Evolutionary conservation across 345 rosid genomes (phyloP), one percentile per base, ranked within the genome.

Genomic region (Lumnitzera racemosa): DNA sequence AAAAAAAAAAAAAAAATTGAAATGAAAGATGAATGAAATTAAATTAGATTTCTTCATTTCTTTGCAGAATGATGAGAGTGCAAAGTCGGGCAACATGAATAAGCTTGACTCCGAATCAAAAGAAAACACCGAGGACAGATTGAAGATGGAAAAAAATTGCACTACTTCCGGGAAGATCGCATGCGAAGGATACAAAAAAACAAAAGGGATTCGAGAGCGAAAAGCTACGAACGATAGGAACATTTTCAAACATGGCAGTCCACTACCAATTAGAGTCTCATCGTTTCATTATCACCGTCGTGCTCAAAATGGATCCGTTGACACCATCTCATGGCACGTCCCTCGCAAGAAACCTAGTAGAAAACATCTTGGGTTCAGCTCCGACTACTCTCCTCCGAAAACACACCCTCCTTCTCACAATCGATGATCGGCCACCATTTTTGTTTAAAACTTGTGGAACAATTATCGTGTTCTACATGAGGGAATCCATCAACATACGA

Each of bases 371-470:
- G 64, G 23, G 24, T 49, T 67, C 10, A 51, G 54, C 31, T 59
- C 58, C 12, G 70, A 67, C 41, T 67, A 67, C 59, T 53, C 58
- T 27, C 70, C 54, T 25, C 70, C 70, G n/a, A 67, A 36, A 24
- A 67, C 70, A 17, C 70, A 67, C 56, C 70, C 70, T 47, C 70
- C 70, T 14, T 25, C 64, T 46, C 70, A 67, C 55, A 67, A 67
- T 20, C 60, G 59, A 60, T 36, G 43, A 36, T 3, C 43, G 7
- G 11, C 43, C 43, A 36, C 43, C 43, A 36, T 36, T 36, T 36
- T 36, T 4, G 3, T 6, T 36, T 5, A 6, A 9, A 36, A 9
- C 1, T 36, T 36, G 11, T 36, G 43, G 31, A 36, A 2, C 43
- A 36, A 36, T 29, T 36, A 36, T 36, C 43, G 43, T 36, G 43